phyloP scores from a whole-genome alignment of 768 basidiomycete species.

The Heimioporus sp. region DNA sequence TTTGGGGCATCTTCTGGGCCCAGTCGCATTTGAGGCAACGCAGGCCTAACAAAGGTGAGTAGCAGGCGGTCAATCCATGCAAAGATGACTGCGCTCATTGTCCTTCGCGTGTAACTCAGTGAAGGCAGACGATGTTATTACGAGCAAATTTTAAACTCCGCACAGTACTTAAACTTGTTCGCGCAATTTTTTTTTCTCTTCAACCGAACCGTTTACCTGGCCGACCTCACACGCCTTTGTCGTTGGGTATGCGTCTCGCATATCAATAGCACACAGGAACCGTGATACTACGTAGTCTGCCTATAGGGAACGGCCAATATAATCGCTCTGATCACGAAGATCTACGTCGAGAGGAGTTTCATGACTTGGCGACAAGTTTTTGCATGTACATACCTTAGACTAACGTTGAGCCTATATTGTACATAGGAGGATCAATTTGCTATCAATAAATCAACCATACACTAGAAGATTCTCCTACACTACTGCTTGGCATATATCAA shows the following conservation, averaged over 20 bases:
- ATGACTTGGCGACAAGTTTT: conserved; percentile 62
- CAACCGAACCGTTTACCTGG: conserved; percentile 38
- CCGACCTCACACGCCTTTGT: conserved; percentile 44
- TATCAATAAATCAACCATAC: background rate
- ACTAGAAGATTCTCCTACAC: background rate
- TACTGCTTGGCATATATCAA: too few relatives aligned
- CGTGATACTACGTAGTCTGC: conserved; percentile 45
- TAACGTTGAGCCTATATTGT: too few relatives aligned
- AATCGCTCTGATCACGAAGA: conserved; percentile 79
- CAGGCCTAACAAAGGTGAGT: conserved; percentile 29
- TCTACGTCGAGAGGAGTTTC: conserved; percentile 82
- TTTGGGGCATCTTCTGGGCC: conserved; percentile 53
- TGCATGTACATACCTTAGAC: too few relatives aligned
- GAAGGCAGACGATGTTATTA: too few relatives aligned
- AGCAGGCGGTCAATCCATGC: conserved; percentile 25
- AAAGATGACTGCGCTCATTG: conserved; percentile 9
- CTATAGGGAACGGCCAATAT: conserved; percentile 61
- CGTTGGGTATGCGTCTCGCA: conserved; percentile 60
- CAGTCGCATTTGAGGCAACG: conserved; percentile 61
- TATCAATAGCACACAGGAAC: conserved; percentile 44
- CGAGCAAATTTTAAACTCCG: conserved; percentile 26
- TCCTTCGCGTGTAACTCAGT: background rate
- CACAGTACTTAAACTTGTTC: background rate
- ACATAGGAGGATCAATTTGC: too few relatives aligned
- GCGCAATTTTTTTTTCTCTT: conserved; percentile 6